Conservation (phyloP, 257 asterid species). For the Solanum piurae region DNA sequence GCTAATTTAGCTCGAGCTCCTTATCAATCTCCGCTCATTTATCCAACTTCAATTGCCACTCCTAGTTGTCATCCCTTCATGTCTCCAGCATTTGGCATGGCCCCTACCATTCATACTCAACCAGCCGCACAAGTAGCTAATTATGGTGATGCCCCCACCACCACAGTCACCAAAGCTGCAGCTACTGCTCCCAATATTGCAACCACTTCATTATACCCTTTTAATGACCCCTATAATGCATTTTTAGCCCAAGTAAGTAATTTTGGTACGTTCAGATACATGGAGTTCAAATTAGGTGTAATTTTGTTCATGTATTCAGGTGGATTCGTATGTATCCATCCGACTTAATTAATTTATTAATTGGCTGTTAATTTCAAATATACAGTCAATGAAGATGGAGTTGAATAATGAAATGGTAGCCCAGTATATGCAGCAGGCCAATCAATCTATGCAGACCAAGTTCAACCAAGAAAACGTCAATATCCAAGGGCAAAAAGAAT, state of each 20-base stretch:
- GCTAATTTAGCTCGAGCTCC: background rate
- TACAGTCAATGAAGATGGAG: conserved; percentile 49
- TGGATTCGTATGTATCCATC: no score
- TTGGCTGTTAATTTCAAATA: no score
- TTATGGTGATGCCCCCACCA: background rate
- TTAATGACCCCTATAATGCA: conserved; percentile 25
- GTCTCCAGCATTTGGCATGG: conserved; percentile 17
- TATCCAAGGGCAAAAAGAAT: background rate
- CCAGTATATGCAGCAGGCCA: conserved; percentile 28
- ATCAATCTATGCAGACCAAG: background rate
- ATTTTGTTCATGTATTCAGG: no score
- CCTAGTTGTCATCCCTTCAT: conserved; percentile 22
- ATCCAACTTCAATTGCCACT: conserved; percentile 8
- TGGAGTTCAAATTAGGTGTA: no score
- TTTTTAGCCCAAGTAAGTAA: conserved; percentile 48
- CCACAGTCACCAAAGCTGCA: background rate
- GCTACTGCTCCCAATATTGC: background rate
- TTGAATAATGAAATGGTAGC: conserved; percentile 48
- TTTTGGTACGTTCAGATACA: no score
- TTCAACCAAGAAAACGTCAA: background rate
- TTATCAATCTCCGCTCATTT: background rate
- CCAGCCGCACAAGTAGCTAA: no score
- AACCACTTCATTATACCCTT: conserved; percentile 3
- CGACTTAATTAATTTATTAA: no score
- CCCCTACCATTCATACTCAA: conserved; percentile 4